These are phyloP conservation scores for Vicia villosa DNA, from an alignment of 306 rosid genomes.

Conservation along the genomic window DNA sequence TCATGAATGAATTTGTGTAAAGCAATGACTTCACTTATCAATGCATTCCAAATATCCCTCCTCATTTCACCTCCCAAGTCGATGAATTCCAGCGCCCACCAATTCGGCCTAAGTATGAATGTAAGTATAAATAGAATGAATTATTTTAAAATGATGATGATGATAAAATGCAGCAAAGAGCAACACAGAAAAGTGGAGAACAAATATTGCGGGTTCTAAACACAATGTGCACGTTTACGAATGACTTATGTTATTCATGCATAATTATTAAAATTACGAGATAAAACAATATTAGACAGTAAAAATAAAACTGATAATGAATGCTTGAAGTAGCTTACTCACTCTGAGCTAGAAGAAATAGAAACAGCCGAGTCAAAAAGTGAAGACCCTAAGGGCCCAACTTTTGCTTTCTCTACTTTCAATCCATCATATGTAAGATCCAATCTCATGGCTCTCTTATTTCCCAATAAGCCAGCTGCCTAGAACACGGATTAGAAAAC, in stretches of 20 bases:
- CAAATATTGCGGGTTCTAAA: too few species aligned
- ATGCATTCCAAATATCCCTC: constrained; percentile 94
- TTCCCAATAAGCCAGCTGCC: constrained; percentile 73
- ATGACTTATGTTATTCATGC: too few species aligned
- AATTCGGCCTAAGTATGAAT: constrained; percentile 53
- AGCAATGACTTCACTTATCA: constrained; percentile 74
- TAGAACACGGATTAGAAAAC: constrained; percentile 46
- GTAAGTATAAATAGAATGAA: too few species aligned
- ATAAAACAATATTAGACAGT: too few species aligned
- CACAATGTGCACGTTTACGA: too few species aligned
- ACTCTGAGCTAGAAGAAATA: constrained; percentile 66
- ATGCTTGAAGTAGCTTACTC: constrained; percentile 59
- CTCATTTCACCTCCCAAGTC: constrained; percentile 99
- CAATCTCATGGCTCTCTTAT: constrained; percentile 65
- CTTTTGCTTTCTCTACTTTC: constrained; percentile 79
- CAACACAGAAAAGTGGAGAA: too few species aligned
- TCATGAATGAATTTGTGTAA: constrained; percentile 72
- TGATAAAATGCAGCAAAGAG: too few species aligned
- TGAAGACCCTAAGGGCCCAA: constrained; percentile 85
- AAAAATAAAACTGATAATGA: constrained; percentile 25
- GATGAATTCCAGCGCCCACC: constrained; percentile 87
- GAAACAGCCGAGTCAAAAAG: constrained; percentile 98
- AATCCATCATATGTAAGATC: constrained; percentile 71
- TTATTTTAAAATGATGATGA: too few species aligned
- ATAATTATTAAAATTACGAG: too few species aligned